Evolutionary conservation across 73 alveolate genomes (phyloP).

Genomic region (Stentor roeselii): DNA sequence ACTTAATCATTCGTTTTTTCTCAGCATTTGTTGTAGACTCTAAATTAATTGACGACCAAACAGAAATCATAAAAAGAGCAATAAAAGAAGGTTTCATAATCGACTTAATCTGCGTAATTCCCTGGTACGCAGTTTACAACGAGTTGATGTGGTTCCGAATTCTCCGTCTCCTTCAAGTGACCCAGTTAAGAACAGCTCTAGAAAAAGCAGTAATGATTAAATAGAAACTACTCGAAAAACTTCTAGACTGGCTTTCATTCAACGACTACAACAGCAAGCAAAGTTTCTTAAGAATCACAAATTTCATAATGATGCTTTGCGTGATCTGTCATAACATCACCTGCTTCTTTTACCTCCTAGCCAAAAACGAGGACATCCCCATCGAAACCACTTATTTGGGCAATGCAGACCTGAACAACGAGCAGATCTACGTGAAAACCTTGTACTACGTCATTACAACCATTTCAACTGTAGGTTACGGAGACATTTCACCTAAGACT

Average conservation of each 20-base stretch:
- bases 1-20: neutral
- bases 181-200: neutral
- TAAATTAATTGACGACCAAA: neutral
- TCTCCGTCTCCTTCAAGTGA: neutral
- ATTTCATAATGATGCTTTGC: neutral
- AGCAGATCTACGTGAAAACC: constrained; percentile 22
- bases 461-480: constrained; percentile 8
- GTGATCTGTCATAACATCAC: neutral
- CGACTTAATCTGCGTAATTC: neutral
- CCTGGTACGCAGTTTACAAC: neutral
- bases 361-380: neutral
- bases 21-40: neutral
- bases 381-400: neutral
- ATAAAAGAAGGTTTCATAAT: neutral
- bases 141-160: constrained; percentile 1
- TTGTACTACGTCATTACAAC: constrained; percentile 34
- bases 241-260: neutral
- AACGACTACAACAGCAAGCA: neutral
- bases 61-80: neutral
- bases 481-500: constrained; percentile 15
- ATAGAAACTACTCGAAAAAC: neutral
- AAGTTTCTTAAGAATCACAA: neutral
- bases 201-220: neutral
- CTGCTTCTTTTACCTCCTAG: neutral
- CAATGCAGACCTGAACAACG: neutral